Evolutionary conservation across 192 early-diverging fungal genomes (phyloP).

Genomic region (Geranomyces variabilis): DNA sequence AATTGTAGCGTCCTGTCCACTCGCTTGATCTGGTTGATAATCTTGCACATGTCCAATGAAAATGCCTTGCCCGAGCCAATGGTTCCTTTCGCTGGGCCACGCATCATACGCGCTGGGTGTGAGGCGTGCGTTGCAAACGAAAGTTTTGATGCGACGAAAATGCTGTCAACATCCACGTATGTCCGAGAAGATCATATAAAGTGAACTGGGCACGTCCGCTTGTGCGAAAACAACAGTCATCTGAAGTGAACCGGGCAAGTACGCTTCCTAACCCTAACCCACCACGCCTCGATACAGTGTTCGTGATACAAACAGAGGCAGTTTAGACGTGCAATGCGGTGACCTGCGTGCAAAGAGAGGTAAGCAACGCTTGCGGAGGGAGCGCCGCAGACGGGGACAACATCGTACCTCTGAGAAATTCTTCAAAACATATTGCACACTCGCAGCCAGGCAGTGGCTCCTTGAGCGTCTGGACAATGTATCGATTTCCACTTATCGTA

Average conservation of each 20-base stretch:
- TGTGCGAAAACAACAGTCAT: constrained; percentile 23
- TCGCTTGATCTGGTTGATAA: too few species aligned
- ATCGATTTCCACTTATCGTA: constrained; percentile 56
- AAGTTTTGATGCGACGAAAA: too few species aligned
- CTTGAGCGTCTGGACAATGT: constrained; percentile 46
- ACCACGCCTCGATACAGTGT: constrained; percentile 81
- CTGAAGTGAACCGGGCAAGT: constrained; percentile 85
- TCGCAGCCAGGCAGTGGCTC: constrained; percentile 55
- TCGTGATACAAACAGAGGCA: constrained; percentile 91
- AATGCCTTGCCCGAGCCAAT: too few species aligned
- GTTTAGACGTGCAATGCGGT: constrained; percentile 78
- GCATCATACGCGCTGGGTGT: too few species aligned
- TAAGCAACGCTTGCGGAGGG: constrained; percentile 9
- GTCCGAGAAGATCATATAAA: not conserved
- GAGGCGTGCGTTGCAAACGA: too few species aligned
- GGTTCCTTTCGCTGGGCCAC: too few species aligned
- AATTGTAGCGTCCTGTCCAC: not conserved
- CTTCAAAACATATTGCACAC: constrained; percentile 95
- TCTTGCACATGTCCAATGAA: too few species aligned
- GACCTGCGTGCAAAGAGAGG: constrained; percentile 59
- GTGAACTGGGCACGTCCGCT: not conserved
- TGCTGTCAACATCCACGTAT: not conserved
- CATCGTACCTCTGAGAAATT: constrained; percentile 73
- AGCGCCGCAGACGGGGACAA: not conserved
- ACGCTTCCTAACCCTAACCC: constrained; percentile 59